These are phyloP conservation scores for Sutorius eximius DNA, from an alignment of 1,284 basidiomycete species.

Conservation along the genomic window DNA sequence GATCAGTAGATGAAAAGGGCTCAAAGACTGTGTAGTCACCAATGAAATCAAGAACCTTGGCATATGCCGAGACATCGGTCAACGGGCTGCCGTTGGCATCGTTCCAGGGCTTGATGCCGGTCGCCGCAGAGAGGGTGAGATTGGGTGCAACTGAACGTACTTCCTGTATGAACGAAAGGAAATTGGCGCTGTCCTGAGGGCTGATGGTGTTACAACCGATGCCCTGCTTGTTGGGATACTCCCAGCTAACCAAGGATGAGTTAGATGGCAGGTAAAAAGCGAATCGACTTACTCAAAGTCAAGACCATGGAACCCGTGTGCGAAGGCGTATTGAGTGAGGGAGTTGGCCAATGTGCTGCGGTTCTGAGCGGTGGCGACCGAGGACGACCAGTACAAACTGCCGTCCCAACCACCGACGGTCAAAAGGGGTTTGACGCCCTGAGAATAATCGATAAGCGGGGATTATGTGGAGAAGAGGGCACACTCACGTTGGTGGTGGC, in stretches of 20 bases:
- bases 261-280: background rate
- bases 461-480: background rate
- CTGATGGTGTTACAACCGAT: slow-evolving; percentile 72
- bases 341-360: slow-evolving; percentile 69
- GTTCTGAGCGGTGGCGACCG: slow-evolving; percentile 60
- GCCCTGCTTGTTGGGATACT: slow-evolving; percentile 74
- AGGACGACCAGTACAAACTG: slow-evolving; percentile 73
- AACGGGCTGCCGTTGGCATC: slow-evolving; percentile 58
- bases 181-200: slow-evolving; percentile 66
- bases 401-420: slow-evolving; percentile 91
- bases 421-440: slow-evolving; percentile 70
- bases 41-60: slow-evolving; percentile 75
- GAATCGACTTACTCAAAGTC: slow-evolving; percentile 72
- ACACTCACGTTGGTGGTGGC: slow-evolving; percentile 55
- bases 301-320: slow-evolving; percentile 77
- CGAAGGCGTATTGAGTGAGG: slow-evolving; percentile 56
- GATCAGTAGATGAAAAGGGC: slow-evolving; percentile 20
- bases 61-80: slow-evolving; percentile 68
- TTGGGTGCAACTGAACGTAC: slow-evolving; percentile 61
- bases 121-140: slow-evolving; percentile 75
- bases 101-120: slow-evolving; percentile 66
- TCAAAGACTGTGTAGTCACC: slow-evolving; percentile 27
- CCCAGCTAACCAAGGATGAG: slow-evolving; percentile 62
- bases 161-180: slow-evolving; percentile 73
- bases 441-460: background rate